phyloP scores from a whole-genome alignment of 1,284 basidiomycete species.

The Apiotrichum laibachii region DNA sequence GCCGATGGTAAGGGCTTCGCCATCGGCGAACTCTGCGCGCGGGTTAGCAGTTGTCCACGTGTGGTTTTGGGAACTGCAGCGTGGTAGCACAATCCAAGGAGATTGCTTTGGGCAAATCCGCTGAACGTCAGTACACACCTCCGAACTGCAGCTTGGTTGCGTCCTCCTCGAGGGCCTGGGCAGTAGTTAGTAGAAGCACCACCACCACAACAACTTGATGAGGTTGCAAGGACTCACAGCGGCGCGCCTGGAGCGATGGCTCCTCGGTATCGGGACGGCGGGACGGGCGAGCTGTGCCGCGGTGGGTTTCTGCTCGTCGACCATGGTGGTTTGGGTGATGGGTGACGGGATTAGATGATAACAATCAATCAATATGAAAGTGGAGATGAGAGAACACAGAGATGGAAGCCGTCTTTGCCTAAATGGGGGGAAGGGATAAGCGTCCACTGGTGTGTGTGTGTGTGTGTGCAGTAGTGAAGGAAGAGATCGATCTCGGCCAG shows the following conservation, averaged over 20 bases:
- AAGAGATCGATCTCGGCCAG: too few species aligned
- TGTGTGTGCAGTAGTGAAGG: too few species aligned
- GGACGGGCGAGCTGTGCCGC: constrained; percentile 12
- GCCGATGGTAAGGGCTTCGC: constrained; percentile 43
- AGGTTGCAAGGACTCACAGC: neutral
- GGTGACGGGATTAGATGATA: neutral
- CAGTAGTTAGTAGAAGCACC: too few species aligned
- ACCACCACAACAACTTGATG: too few species aligned
- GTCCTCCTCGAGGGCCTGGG: constrained; percentile 42
- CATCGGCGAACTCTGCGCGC: constrained; percentile 38
- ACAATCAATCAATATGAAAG: neutral
- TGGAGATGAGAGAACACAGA: too few species aligned
- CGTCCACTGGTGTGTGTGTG: too few species aligned
- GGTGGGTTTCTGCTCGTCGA: constrained; percentile 28
- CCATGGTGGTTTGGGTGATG: constrained; percentile 18
- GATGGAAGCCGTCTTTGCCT: neutral
- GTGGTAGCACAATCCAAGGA: too few species aligned
- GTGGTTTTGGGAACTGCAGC: too few species aligned
- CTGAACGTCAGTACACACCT: constrained; percentile 25
- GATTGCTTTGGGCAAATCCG: too few species aligned
- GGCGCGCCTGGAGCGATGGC: neutral
- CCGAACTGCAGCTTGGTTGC: constrained; percentile 50
- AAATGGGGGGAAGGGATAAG: neutral
- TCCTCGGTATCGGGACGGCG: neutral
- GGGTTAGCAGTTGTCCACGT: constrained; percentile 4